phyloP scores from a whole-genome alignment of 192 early-diverging fungal species.

The Coemansia sp. region DNA sequence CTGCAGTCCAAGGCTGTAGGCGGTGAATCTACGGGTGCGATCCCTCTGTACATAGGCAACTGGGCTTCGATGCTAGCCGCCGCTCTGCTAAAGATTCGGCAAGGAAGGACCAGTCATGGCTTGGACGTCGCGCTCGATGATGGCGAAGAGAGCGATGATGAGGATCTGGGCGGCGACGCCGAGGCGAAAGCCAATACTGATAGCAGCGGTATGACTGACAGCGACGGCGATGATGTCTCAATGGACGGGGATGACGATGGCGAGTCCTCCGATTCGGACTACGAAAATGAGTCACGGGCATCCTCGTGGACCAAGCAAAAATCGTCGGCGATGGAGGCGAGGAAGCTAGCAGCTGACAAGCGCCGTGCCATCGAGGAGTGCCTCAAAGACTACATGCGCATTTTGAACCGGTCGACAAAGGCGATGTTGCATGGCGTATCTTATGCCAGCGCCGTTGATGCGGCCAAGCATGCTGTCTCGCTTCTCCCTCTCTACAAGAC shows the following conservation, averaged over 20 bases:
- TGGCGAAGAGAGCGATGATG: background rate
- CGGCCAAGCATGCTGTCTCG: slow-evolving; percentile 53
- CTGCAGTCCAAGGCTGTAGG: slow-evolving; percentile 34
- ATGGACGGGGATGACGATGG: slow-evolving; percentile 3
- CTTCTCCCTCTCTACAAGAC: slow-evolving; percentile 66
- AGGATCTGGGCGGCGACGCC: background rate
- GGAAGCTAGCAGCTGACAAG: slow-evolving; percentile 12
- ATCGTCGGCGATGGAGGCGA: background rate
- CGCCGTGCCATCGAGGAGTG: slow-evolving; percentile 41
- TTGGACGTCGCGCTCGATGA: background rate
- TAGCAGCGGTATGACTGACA: background rate
- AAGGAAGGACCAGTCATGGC: background rate
- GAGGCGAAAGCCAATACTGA: background rate
- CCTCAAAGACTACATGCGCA: slow-evolving; percentile 40
- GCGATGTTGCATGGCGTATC: slow-evolving; percentile 21
- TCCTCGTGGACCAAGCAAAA: background rate
- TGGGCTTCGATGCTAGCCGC: slow-evolving; percentile 47
- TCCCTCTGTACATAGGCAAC: slow-evolving; percentile 36
- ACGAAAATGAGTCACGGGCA: background rate
- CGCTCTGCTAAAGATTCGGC: slow-evolving; percentile 30
- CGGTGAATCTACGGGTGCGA: slow-evolving; percentile 40
- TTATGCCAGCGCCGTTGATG: slow-evolving; percentile 26
- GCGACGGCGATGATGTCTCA: slow-evolving; percentile 5
- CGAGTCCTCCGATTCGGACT: background rate
- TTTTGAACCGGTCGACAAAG: slow-evolving; percentile 42